Percentiles rank a stretch among this genome's conserved stretches.
These are phyloP conservation scores for Lentinula edodes DNA, from an alignment of 768 basidiomycete species.

Conservation along the genomic window DNA sequence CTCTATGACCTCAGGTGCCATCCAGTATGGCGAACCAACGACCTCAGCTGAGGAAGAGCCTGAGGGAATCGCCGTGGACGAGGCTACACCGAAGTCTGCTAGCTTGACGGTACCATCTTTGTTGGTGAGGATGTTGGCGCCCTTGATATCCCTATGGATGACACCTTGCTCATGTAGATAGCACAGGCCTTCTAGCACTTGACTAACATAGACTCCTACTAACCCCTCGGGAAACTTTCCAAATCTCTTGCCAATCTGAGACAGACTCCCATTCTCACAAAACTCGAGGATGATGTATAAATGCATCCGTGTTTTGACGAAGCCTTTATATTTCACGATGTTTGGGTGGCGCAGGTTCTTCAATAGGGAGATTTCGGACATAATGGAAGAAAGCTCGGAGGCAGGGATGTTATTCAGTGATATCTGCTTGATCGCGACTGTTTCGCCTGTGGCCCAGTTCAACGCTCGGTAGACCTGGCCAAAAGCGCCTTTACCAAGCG, in stretches of 20 bases:
- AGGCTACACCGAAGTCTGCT: slow-evolving; percentile 98
- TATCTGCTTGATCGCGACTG: slow-evolving; percentile 98
- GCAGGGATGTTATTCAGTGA: slow-evolving; percentile 91
- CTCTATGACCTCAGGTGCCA: slow-evolving; percentile 99
- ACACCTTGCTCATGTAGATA: slow-evolving; percentile 99
- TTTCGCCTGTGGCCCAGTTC: slow-evolving; percentile 96
- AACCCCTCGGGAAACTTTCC: slow-evolving; percentile 98
- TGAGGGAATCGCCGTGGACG: slow-evolving; percentile 51
- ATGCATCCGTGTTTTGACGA: slow-evolving; percentile 90
- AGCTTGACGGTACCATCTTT: slow-evolving; percentile 98
- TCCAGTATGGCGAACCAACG: slow-evolving; percentile 27
- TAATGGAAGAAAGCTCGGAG: slow-evolving; percentile 92
- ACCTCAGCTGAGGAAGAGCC: slow-evolving; percentile 1
- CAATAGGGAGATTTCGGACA: slow-evolving; percentile 32
- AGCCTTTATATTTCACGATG: slow-evolving; percentile 99
- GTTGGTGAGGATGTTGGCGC: slow-evolving; percentile 96
- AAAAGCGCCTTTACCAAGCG: slow-evolving; percentile 93
- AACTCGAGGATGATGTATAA: slow-evolving; percentile 98
- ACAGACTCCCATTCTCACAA: slow-evolving; percentile 97
- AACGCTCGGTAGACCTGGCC: slow-evolving; percentile 95
- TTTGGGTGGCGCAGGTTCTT: slow-evolving; percentile 55
- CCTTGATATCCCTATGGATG: slow-evolving; percentile 98
- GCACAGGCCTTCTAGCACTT: slow-evolving; percentile 91
- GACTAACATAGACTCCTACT: slow-evolving; percentile 94
- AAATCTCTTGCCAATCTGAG: slow-evolving; percentile 93